These are phyloP conservation scores for Penicillium frequentans DNA, from an alignment of 2,329 filamentous ascomycete species.

Conservation along the genomic window DNA sequence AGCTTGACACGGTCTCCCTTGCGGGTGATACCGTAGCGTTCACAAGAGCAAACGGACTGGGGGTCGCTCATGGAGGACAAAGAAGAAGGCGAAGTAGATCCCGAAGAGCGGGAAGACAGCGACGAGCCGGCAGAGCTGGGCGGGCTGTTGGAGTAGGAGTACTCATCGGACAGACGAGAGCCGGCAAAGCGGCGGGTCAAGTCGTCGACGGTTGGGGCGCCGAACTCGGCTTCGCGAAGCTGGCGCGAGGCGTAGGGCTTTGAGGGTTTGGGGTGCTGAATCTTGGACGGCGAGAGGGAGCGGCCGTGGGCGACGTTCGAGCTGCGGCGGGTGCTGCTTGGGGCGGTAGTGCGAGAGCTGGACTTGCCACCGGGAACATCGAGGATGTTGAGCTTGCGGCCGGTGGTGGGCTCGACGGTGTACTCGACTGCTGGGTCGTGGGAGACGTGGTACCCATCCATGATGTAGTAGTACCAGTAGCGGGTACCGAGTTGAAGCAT, in stretches of 20 bases:
- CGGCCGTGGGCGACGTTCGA: conserved; percentile 83
- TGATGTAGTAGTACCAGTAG: conserved; percentile 99
- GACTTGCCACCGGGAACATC: conserved; percentile 69
- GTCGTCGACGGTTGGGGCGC: conserved; percentile 72
- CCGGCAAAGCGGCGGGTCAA: conserved; percentile 74
- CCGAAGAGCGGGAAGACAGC: conserved; percentile 70
- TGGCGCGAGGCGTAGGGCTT: conserved; percentile 83
- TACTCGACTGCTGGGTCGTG: conserved; percentile 90
- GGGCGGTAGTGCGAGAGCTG: conserved; percentile 24
- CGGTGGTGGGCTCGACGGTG: conserved; percentile 92
- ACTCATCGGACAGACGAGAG: conserved; percentile 69
- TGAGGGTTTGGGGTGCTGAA: conserved; percentile 85
- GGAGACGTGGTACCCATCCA: conserved; percentile 96
- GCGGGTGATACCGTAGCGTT: conserved; percentile 95
- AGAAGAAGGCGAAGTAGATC: conserved; percentile 54
- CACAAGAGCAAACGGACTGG: conserved; percentile 75
- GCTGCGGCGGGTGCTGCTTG: conserved; percentile 41
- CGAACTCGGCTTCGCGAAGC: conserved; percentile 79
- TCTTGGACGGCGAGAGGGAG: conserved; percentile 82
- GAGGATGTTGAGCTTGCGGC: conserved; percentile 95
- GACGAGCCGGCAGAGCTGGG: conserved; percentile 66
- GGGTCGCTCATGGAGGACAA: conserved; percentile 67
- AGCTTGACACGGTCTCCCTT: conserved; percentile 91
- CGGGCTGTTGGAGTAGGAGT: conserved; percentile 72
- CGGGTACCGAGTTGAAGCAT: conserved; percentile 85